Conservation (phyloP, 805 yeast species). For the Metschnikowia borealis region DNA sequence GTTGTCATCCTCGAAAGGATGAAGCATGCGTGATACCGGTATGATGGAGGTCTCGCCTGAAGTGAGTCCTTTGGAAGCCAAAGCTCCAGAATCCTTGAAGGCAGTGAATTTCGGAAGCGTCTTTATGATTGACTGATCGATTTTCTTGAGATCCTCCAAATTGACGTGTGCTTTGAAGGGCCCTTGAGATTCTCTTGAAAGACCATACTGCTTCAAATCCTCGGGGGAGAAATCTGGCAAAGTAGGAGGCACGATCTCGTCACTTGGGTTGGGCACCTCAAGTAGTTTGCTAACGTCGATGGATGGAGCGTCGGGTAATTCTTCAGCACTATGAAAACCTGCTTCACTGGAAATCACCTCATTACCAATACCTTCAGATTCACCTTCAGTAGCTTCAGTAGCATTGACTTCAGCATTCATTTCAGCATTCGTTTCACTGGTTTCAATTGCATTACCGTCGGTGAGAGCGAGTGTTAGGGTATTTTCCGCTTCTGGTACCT, state of each 20-base stretch:
- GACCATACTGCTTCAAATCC: constrained; percentile 24
- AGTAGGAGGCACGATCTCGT: constrained; percentile 24
- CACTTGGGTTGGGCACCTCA: constrained; percentile 25
- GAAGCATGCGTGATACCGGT: constrained; percentile 62
- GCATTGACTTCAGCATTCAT: background rate
- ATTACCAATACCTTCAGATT: background rate
- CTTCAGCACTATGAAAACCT: background rate
- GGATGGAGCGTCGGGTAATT: constrained; percentile 4
- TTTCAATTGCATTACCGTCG: background rate
- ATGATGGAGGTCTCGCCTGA: constrained; percentile 35
- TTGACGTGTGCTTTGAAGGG: constrained; percentile 49
- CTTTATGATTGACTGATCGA: constrained; percentile 46
- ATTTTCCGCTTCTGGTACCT: background rate
- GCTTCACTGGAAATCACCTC: background rate
- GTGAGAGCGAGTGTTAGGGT: background rate
- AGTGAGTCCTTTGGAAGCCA: background rate
- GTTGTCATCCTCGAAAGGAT: constrained; percentile 61
- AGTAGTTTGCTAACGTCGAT: constrained; percentile 38
- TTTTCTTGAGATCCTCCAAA: constrained; percentile 37
- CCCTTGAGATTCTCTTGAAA: constrained; percentile 1
- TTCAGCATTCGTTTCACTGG: no score
- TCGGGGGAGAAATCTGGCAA: constrained; percentile 29
- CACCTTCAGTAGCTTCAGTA: background rate
- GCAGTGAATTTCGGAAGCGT: constrained; percentile 47
- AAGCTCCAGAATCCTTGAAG: constrained; percentile 34